phyloP scores from a whole-genome alignment of 2,329 filamentous ascomycete genomes.

The Botrytis paeoniae region DNA sequence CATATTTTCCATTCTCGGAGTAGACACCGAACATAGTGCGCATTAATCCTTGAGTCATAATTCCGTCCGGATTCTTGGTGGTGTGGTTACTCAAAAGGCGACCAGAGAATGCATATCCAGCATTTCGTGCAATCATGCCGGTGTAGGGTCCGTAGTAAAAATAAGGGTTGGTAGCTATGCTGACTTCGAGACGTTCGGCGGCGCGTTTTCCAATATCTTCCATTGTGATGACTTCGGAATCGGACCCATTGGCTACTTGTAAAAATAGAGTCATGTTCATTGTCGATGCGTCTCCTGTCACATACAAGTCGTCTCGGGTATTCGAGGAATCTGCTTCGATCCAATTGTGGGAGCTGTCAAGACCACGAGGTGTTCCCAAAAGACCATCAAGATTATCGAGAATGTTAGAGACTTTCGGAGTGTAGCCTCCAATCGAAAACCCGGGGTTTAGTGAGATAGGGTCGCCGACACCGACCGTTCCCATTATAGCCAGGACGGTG shows the following conservation, averaged over 20 bases:
- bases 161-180: neutral
- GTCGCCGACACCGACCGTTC: neutral
- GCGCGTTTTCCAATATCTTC: neutral
- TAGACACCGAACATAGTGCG: neutral
- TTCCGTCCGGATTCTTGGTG: neutral
- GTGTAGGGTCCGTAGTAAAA: neutral
- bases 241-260: neutral
- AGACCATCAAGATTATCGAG: neutral
- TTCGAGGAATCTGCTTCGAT: neutral
- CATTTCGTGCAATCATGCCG: neutral
- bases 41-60: neutral
- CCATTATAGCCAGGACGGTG: neutral
- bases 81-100: neutral
- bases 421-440: neutral
- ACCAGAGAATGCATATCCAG: neutral
- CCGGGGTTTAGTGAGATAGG: neutral
- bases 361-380: neutral
- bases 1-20: neutral
- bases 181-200: neutral
- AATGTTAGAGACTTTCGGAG: neutral
- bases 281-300: neutral
- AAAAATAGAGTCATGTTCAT: neutral
- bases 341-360: neutral
- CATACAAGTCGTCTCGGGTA: neutral
- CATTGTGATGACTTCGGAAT: neutral